Evolutionary conservation across 768 basidiomycete species (phyloP).

Genomic region (Galerina marginata): DNA sequence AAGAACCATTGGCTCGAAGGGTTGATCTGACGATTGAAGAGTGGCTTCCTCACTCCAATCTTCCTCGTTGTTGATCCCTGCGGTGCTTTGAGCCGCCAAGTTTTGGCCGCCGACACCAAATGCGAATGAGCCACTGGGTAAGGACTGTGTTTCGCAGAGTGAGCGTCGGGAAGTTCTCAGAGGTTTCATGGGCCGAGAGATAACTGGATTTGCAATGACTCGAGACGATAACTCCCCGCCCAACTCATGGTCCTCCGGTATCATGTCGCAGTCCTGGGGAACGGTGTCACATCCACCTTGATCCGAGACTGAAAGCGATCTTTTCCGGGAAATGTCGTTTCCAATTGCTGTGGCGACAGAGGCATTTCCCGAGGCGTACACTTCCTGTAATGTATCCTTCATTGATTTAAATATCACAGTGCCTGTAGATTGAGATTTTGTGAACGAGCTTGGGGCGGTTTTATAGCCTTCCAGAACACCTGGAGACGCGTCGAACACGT

Average conservation of each 20-base stretch:
- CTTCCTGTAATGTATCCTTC: constrained; percentile 59
- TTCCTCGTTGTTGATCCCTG: constrained; percentile 36
- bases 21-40: constrained; percentile 22
- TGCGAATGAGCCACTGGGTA: constrained; percentile 36
- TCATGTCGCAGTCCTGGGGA: not conserved
- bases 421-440: constrained; percentile 44
- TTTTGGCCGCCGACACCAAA: constrained; percentile 8
- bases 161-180: constrained; percentile 40
- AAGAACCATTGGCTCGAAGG: constrained; percentile 31
- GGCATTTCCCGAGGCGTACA: constrained; percentile 34
- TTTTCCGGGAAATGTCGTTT: constrained; percentile 33
- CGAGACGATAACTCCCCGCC: not conserved
- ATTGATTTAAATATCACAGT: constrained; percentile 55
- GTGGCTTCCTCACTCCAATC: constrained; percentile 45
- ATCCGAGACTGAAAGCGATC: constrained; percentile 39
- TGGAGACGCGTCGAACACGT: constrained; percentile 40
- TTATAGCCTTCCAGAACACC: constrained; percentile 68
- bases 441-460: constrained; percentile 43
- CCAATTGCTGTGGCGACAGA: constrained; percentile 1
- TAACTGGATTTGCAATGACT: not conserved
- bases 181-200: constrained; percentile 43
- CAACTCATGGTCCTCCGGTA: not conserved
- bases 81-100: not conserved
- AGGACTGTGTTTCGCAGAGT: constrained; percentile 41
- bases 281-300: constrained; percentile 7